Evolutionary conservation across 1,284 basidiomycete genomes (phyloP), one percentile per base, ranked within the genome.

Genomic region (Pseudozyma pruni): DNA sequence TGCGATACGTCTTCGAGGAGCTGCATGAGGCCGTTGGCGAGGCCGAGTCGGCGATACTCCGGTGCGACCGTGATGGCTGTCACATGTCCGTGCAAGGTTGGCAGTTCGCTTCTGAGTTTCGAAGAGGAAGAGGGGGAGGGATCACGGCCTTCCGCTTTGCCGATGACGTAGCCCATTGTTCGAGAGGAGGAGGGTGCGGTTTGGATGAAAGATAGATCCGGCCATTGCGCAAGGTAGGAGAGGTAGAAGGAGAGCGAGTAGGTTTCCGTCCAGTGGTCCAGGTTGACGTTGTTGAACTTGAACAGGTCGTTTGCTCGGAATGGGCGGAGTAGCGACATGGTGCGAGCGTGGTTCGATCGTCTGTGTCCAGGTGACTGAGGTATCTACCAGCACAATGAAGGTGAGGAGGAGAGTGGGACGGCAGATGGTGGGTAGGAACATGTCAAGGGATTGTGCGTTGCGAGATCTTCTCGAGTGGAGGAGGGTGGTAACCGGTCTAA

Each of bases 221-320:
- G 92, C 93, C 93, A 95, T 54, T 90, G 87, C 8, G 90, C 87
- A 53, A 95, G 88, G 80, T 95, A 95, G 80, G 85, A 88, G 39
- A 95, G 85, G 82, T 95, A 95, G 83, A 94, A 95, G 25, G 86
- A 87, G 75, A 91, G 89, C 42, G 89, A 89, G 82, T 93, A 95
- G 17, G 93, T 95, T 84, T 95, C 93, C 42, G 93, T 95, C 91
- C 91, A 95, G 51, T 93, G 86, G 82, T 95, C 93, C 78, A 94
- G 85, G 82, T 95, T 95, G 61, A 93, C 93, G 31, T 93, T 92
- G 83, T 95, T 95, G 85, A 94, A 94, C 73, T 87, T 89, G 86
- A 95, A 94, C 83, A 95, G 86, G 81, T 95, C 93, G 0, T 88
- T 88, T 14, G 92, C 91, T 76, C 87, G 86, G 85, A 95, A 93